Base-by-base conservation (phyloP, 1,139 yeast genomes). In the Protomyces macrosporus region DNA sequence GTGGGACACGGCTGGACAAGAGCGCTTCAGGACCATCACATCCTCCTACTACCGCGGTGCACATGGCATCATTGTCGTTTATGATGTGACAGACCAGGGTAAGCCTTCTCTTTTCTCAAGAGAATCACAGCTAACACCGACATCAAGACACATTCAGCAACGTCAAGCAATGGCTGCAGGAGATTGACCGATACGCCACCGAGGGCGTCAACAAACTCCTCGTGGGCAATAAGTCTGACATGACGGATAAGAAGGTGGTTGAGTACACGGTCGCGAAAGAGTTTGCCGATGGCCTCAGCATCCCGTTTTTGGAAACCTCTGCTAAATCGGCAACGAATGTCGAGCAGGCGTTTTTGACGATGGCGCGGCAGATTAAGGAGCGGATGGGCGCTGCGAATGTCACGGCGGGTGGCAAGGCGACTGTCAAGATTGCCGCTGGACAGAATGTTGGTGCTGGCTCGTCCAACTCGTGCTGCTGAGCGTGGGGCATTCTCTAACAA, bases 1-100 rank as follows among this genome's bases (percentile, higher is more conserved):
- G 75, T 93, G 98, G 98, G 98, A 93, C 75, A 93, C 98, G 63
- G 98, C 98, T 6, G 98, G 98, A 52, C 98, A 93, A 79, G 98
- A 93, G 77, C 82, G 98, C 72, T 93, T 93, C 80, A 85, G 98
- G 79, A 93, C 98, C 65, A 93, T 93, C 78, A 95, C 98, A 9
- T 89, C 97, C 12, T 90, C 98, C 10, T 93, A 95, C 79, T 93
- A 93, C 81, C 87, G 98, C 75, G 98, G 98, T 63, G 97, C 98
- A 33, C 98, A 91, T 73, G 98, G 98, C 68, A 93, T 93, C 76
- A 93, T 93, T 73, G 93, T 93, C 71, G 98, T 93, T 63, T 93
- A 93, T 76, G 98, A 93, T 75, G 98, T 93, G 62, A 95, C 98
- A 60, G 98, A 93, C 77, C 97, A 90, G 78, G 98, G 67, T 55